Base-by-base conservation (phyloP, 129 eudicot genomes). In the Helichrysum umbraculigerum region DNA sequence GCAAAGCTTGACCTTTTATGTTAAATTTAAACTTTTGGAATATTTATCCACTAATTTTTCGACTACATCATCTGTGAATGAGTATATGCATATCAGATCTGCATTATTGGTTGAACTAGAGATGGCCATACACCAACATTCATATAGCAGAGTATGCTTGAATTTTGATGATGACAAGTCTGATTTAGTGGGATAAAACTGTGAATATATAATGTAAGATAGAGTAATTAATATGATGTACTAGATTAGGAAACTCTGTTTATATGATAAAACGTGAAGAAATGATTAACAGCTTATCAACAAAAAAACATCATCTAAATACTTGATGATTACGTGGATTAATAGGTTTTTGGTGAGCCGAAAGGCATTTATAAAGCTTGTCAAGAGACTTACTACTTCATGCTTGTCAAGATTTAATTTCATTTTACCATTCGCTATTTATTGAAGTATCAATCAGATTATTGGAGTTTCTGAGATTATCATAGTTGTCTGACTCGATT, bases 401-500 rank as follows among this genome's bases (percentile, higher is more conserved):
- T 78, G 77, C 63, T 20, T 19, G 39, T 62, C 39, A 21, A 14
- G 5, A 59, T 32, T 5, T n/a, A 32, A 16, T 14, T 35, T 35
- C 16, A 20, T 37, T 19, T 21, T 16, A 52, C 33, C 10, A 41
- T 21, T 76, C 16, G n/a, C 8, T 76, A 22, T 54, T 16, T 54
- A 37, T 59, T 21, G 9, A 8, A 7, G 15, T 25, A 39, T 72
- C 35, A 67, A 68, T 41, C 41, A 56, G 0, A 20, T 11, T 20
- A 12, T 3, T 37, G 8, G 33, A 63, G 50, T 68, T 22, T 73
- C 63, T 35, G 39, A 69, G 70, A 66, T 64, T 74, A 59, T 51
- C 35, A 22, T 76, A 47, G 76, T 70, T 67, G 28, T 69, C 76
- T 83, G 79, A 79, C 70, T 6, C 30, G 56, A 77, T 78, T 63